Conservation (phyloP, 2,329 filamentous ascomycete genomes). For the Gaeumannomyces tritici region DNA sequence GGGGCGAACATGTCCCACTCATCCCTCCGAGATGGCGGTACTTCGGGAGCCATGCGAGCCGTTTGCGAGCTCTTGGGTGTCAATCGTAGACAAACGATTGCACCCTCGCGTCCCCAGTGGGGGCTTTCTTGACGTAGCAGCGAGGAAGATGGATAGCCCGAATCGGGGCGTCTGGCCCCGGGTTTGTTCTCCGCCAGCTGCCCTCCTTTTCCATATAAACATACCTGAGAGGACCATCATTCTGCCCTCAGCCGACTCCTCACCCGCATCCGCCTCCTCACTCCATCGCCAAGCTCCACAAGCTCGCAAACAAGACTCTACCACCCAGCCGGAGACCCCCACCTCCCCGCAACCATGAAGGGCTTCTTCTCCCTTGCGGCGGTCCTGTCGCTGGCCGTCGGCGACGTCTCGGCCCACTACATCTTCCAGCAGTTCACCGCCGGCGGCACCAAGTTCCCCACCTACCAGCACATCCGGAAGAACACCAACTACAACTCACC, state of each 20-base stretch:
- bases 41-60: not conserved
- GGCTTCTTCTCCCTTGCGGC: slow-evolving; percentile 17
- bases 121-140: not conserved
- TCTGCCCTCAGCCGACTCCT: not conserved
- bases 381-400: slow-evolving; percentile 20
- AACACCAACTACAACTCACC: slow-evolving; percentile 40
- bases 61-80: not conserved
- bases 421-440: slow-evolving; percentile 28
- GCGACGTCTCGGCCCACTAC: slow-evolving; percentile 27
- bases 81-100: too few relatives aligned
- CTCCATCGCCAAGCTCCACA: not conserved
- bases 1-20: not conserved
- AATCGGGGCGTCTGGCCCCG: not conserved
- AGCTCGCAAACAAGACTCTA: not conserved
- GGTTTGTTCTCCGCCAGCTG: not conserved
- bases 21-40: not conserved
- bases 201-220: not conserved
- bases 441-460: slow-evolving; percentile 19
- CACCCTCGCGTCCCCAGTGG: too few relatives aligned
- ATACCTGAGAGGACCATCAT: not conserved
- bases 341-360: slow-evolving; percentile 20
- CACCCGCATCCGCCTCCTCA: not conserved
- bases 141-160: not conserved
- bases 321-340: not conserved
- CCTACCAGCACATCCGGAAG: slow-evolving; percentile 30